phyloP scores from a whole-genome alignment of 495 filamentous ascomycete genomes.

The Annulohypoxylon maeteangense region DNA sequence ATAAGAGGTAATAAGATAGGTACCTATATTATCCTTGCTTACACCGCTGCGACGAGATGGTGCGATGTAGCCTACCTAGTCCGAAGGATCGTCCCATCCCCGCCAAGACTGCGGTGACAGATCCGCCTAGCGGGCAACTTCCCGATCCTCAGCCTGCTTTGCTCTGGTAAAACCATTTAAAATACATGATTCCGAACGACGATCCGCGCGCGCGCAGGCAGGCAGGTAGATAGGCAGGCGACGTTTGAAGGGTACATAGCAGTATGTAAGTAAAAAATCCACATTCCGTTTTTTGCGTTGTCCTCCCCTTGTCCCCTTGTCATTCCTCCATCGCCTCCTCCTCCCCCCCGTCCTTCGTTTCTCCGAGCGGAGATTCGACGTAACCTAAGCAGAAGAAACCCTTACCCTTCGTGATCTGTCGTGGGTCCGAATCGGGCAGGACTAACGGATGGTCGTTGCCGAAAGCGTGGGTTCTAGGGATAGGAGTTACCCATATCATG shows the following conservation, averaged over 20 bases:
- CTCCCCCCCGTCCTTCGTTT: background rate
- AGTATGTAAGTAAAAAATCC: background rate
- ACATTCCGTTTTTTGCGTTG: background rate
- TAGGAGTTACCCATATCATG: slow-evolving; percentile 82
- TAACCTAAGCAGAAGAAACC: background rate
- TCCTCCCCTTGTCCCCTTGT: background rate
- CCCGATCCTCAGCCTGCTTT: background rate
- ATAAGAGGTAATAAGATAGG: background rate
- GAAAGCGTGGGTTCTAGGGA: slow-evolving; percentile 24
- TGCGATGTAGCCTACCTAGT: background rate
- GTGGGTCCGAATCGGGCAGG: background rate
- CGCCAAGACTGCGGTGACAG: background rate
- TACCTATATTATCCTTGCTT: background rate
- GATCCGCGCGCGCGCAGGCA: background rate
- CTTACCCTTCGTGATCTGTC: background rate
- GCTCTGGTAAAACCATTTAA: background rate
- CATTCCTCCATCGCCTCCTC: background rate
- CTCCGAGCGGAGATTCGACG: slow-evolving; percentile 15
- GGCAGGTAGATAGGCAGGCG: background rate
- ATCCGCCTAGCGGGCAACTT: background rate
- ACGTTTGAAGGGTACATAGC: background rate
- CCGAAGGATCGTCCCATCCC: slow-evolving; percentile 1
- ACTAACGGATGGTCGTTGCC: background rate
- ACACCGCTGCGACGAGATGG: background rate
- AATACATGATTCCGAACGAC: background rate